Conservation (phyloP, 2,329 filamentous ascomycete species). For the Fusarium piperis region DNA sequence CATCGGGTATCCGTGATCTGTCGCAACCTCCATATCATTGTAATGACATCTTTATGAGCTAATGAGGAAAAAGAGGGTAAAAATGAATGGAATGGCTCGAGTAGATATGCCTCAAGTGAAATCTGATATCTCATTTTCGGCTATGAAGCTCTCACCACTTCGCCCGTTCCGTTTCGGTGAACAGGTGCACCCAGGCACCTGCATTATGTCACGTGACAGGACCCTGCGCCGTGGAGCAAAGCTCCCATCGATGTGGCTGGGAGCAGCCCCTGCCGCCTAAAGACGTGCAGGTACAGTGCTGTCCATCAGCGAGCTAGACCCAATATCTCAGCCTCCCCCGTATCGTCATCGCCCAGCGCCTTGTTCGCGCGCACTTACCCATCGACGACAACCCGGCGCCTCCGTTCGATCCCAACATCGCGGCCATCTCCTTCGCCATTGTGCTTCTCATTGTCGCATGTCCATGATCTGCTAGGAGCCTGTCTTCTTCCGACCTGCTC, state of each 20-base stretch:
- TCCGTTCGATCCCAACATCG: slow-evolving; percentile 20
- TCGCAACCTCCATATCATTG: slow-evolving; percentile 1
- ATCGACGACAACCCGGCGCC: slow-evolving; percentile 33
- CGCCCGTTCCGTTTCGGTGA: neutral
- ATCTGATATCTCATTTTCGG: slow-evolving; percentile 5
- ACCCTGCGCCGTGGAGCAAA: neutral
- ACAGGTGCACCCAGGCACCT: neutral
- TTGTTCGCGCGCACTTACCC: slow-evolving; percentile 40
- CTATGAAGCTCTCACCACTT: slow-evolving; percentile 3
- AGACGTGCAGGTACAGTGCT: slow-evolving; percentile 35
- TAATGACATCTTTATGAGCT: slow-evolving; percentile 4
- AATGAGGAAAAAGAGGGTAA: slow-evolving; percentile 5
- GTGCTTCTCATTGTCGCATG: slow-evolving; percentile 28
- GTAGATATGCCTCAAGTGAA: neutral
- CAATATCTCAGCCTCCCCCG: slow-evolving; percentile 45
- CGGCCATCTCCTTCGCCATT: slow-evolving; percentile 29
- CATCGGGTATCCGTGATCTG: neutral
- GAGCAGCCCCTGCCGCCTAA: slow-evolving; percentile 34
- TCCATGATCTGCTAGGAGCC: slow-evolving; percentile 41
- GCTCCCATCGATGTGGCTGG: neutral
- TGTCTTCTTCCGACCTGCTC: slow-evolving; percentile 31
- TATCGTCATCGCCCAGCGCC: slow-evolving; percentile 44
- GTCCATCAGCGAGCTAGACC: slow-evolving; percentile 27
- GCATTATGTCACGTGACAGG: slow-evolving; percentile 29
- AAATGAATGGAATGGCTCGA: neutral